These are phyloP conservation scores for Gossypium raimondii DNA, from an alignment of 345 rosid species.

Conservation along the genomic window DNA sequence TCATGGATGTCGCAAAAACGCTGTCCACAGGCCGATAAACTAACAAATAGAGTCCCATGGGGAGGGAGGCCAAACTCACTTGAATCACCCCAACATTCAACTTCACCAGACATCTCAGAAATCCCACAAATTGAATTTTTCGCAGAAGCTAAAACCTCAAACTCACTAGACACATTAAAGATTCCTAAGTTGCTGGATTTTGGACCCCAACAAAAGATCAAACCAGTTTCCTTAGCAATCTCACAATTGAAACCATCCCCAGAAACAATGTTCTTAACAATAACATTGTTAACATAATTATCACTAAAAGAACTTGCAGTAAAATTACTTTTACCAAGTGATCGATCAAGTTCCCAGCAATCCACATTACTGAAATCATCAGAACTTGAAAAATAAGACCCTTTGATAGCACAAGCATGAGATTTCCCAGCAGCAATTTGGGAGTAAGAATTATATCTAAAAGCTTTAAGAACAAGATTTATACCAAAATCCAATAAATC, in stretches of 20 bases:
- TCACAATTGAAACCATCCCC: conserved; percentile 96
- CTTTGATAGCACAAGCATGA: conserved; percentile 61
- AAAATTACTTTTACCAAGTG: conserved; percentile 16
- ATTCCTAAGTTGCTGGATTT: conserved; percentile 40
- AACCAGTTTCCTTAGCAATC: conserved; percentile 50
- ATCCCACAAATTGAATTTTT: conserved; percentile 66
- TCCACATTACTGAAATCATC: conserved; percentile 47
- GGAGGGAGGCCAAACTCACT: conserved; percentile 41
- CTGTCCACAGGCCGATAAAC: conserved; percentile 63
- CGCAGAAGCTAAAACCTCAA: conserved; percentile 63
- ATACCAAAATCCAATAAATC: conserved; percentile 37
- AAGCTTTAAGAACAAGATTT: conserved; percentile 60
- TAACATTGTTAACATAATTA: conserved; percentile 43
- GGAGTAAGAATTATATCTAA: conserved; percentile 49
- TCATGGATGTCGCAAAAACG: conserved; percentile 77
- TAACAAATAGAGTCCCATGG: conserved; percentile 41
- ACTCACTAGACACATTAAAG: conserved; percentile 32
- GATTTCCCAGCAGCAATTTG: conserved; percentile 58
- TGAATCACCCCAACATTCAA: conserved; percentile 68
- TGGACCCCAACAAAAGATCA: conserved; percentile 83
- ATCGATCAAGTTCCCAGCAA: conserved; percentile 52
- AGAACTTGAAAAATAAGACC: conserved; percentile 43
- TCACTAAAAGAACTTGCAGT: conserved; percentile 24
- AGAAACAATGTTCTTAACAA: conserved; percentile 60
- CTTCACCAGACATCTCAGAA: conserved; percentile 41